Evolutionary conservation across 2,329 filamentous ascomycete genomes (phyloP).

Genomic region (Aspergillus brunneoviolaceus): DNA sequence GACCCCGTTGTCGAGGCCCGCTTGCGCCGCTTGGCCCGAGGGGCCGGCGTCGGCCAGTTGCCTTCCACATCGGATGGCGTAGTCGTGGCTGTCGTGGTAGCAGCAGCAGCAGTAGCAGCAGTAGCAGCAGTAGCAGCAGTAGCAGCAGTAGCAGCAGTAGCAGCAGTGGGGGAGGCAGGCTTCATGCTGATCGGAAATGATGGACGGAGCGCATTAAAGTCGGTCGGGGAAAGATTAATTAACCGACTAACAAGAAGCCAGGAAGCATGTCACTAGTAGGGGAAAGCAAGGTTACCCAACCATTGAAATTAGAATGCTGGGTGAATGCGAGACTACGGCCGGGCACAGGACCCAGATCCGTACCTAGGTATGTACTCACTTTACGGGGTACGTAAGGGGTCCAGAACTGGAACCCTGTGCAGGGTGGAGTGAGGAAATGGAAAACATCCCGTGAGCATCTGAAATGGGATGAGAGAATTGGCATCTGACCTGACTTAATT

Average conservation of each 20-base stretch:
- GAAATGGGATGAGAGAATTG: not conserved
- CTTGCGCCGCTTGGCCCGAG: constrained; percentile 31
- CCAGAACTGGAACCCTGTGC: no score
- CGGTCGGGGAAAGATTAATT: not conserved
- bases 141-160: no score
- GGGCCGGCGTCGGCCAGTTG: constrained; percentile 8
- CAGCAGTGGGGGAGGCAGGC: not conserved
- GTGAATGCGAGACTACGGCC: not conserved
- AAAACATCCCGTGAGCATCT: no score
- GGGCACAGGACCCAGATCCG: not conserved
- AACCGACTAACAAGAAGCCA: no score
- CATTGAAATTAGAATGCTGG: constrained; percentile 7
- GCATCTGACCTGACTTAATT: no score
- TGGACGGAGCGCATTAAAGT: not conserved
- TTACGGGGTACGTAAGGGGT: no score
- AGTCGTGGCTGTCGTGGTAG: no score
- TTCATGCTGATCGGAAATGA: not conserved
- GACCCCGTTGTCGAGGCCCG: constrained; percentile 9
- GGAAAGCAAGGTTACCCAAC: no score
- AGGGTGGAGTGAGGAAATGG: not conserved
- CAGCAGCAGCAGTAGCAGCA: no score
- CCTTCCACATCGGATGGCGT: not conserved
- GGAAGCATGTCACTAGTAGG: no score
- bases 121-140: no score
- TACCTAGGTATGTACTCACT: no score